Evolutionary conservation across 2,329 filamentous ascomycete species (phyloP), one percentile per base, ranked within the genome.

Genomic region (Drechslera avenae): DNA sequence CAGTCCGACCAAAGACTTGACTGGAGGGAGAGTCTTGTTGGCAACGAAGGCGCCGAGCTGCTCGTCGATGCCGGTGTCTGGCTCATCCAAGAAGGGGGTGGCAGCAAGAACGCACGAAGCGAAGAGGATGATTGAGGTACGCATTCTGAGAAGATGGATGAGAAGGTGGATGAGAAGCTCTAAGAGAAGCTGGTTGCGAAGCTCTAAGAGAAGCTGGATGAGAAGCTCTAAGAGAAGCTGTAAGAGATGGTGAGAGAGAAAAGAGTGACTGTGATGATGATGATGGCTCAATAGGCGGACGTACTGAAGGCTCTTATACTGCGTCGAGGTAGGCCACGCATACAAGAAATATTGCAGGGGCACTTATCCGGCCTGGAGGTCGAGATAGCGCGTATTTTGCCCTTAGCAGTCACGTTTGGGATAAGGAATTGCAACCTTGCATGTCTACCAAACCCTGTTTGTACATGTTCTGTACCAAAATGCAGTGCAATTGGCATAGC

Each of bases 1-100:
- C 5, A 84, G 70, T 13, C 79, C 80, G 9, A 79, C 66, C 34
- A 83, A 75, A 46, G 71, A 60, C 13, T 72, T 63, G 5, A 83
- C 66, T 39, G 75, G 63, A 7, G 80, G 77, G 34, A 83, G 21
- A 55, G 62, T 21, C 68, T 73, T 32, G 75, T 71, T 45, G 30
- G 46, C 43, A 17, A 51, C 54, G 35, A 51, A 51, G 6, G 14
- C 40, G 28, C 50, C 59, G 4, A 71, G 53, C 10, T 56, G 54
- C 1, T 58, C 62, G 6, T 71, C 67, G 21, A 73, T 61, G 31
- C 71, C 71, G 37, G 71, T 73, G 39, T 73, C 68, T n/a, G 71
- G 65, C 45, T 73, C 69, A 31, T 72, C 66, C 39, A 71, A 31
- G 41, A 69, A 73, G 4, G 69, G 67, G 16, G 67, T 60, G 6